phyloP scores from a whole-genome alignment of 2,329 filamentous ascomycete genomes.

The Xylaria sp. region DNA sequence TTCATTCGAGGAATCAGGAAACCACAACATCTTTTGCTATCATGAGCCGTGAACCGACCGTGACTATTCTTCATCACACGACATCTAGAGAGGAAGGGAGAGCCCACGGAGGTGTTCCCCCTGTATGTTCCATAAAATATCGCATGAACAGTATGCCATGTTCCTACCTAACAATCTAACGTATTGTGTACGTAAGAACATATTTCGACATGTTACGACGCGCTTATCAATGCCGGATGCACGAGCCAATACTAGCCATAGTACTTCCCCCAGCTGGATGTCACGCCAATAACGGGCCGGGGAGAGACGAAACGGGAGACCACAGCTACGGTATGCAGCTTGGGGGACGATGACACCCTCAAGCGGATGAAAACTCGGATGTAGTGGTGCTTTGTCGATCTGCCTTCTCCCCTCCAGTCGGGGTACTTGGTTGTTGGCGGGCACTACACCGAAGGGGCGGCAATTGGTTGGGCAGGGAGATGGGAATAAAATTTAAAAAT shows the following conservation, averaged over 20 bases:
- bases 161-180: background rate
- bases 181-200: background rate
- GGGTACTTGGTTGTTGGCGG: background rate
- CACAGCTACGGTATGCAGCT: slow-evolving; percentile 9
- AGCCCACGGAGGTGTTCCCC: background rate
- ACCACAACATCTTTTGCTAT: background rate
- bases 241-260: slow-evolving; percentile 1
- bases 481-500: background rate
- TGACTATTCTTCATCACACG: background rate
- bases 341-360: background rate
- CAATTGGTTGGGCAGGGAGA: background rate
- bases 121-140: background rate
- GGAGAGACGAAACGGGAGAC: background rate
- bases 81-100: background rate
- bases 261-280: background rate
- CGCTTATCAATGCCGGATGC: background rate
- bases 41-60: background rate
- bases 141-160: background rate
- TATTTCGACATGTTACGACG: background rate
- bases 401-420: background rate
- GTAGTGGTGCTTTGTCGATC: slow-evolving; percentile 8
- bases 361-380: background rate
- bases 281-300: background rate
- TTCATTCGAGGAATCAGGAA: background rate
- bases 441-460: background rate